Evolutionary conservation across 2,329 filamentous ascomycete genomes (phyloP), one percentile per base, ranked within the genome.

Genomic region (Neocatenulostroma microsporum): DNA sequence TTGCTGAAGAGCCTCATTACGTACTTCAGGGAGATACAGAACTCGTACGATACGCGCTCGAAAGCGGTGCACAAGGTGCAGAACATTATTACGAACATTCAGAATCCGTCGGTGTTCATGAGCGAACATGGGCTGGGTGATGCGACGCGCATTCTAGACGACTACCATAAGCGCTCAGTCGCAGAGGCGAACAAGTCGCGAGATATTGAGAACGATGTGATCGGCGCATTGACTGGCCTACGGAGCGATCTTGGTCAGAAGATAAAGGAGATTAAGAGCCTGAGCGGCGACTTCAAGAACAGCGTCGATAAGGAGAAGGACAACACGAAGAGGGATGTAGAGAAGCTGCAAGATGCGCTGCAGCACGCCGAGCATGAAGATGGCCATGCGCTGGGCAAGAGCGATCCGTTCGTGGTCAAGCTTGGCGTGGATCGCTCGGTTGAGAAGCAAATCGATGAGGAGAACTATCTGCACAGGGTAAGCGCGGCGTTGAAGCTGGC

Each of bases 281-380:
- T 98, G 12, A 84, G 86, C 5, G 84, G 87, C 12, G 91, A 98
- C 61, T 98, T 98, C 66, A 94, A 94, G 65, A 98, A 94, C 58
- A 84, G 82, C 0, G 87, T 98, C 8, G 86, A 94, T 18, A 94
- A 89, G 65, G 91, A 96, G 62, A 89, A 94, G 68, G 88, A 95
- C 14, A 68, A 62, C 13, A 95, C 91, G 0, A 74, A 80, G 43
- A 85, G 78, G 57, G 81, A 82, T 12, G 84, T 96, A 18, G 79
- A 80, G 36, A 72, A 78, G 21, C 69, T 95, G n/a, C 81, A 91
- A 46, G 88, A 95, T 41, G 75, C 82, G 1, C 64, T 98, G 21
- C 81, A 82, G 12, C 75, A 85, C 50, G 80, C 80, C 27, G 87
- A 95, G 55, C 68, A 82, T 12, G 50, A 53, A 18, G 88, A 95